These are phyloP conservation scores for Peronosclerospora sorghi DNA, from an alignment of 352 stramenopile genomes.

Conservation along the genomic window DNA sequence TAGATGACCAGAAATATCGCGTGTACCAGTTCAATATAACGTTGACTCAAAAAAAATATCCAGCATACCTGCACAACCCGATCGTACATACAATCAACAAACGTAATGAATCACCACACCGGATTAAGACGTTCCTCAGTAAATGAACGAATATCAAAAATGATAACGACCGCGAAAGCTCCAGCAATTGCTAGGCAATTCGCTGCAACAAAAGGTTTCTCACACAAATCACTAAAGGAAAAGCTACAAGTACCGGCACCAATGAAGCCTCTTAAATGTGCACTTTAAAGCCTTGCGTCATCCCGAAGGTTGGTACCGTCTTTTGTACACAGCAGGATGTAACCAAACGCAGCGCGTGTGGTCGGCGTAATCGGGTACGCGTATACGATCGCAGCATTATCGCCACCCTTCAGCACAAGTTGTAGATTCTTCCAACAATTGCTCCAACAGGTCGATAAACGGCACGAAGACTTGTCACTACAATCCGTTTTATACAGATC, in stretches of 20 bases:
- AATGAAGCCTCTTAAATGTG: slow-evolving; percentile 45
- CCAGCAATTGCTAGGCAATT: too few species aligned
- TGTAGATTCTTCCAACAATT: slow-evolving; percentile 59
- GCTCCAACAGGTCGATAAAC: slow-evolving; percentile 80
- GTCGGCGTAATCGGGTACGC: slow-evolving; percentile 37
- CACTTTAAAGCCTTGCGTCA: slow-evolving; percentile 63
- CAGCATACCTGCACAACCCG: too few species aligned
- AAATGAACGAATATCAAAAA: slow-evolving; percentile 88
- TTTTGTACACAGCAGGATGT: slow-evolving; percentile 39
- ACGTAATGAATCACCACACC: too few species aligned
- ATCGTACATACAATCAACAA: too few species aligned
- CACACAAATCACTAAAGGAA: slow-evolving; percentile 94
- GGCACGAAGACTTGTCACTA: too few species aligned
- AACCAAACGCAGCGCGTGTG: slow-evolving; percentile 45
- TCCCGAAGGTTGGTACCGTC: slow-evolving; percentile 37
- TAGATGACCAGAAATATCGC: too few species aligned
- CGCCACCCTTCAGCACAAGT: slow-evolving; percentile 51
- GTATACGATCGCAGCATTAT: slow-evolving; percentile 66
- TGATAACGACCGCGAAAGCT: slow-evolving; percentile 85
- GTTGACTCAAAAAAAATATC: too few species aligned
- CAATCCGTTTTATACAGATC: slow-evolving; percentile 97
- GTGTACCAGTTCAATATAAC: too few species aligned
- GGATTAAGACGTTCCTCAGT: slow-evolving; percentile 85
- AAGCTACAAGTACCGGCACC: slow-evolving; percentile 70
- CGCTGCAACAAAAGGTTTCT: slow-evolving; percentile 83